Base-by-base conservation (phyloP, 2,329 filamentous ascomycete species). In the Bretziella fagacearum region DNA sequence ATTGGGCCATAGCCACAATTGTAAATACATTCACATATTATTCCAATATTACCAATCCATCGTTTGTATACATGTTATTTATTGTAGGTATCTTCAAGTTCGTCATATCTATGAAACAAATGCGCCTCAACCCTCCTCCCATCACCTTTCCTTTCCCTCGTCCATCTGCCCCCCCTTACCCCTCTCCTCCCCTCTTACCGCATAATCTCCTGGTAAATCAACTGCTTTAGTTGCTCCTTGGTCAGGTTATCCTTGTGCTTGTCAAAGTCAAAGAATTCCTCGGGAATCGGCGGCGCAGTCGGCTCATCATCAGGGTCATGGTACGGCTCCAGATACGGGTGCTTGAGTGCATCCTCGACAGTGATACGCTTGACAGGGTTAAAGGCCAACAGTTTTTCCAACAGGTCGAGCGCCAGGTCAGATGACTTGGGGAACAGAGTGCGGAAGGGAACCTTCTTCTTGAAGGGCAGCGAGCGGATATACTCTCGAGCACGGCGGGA, bases 251-350 rank as follows among this genome's bases (percentile, higher is more conserved):
- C 91, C 77, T 98, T 98, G 73, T 96, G 93, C 74, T 95, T 95
- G 67, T 98, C 91, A 64, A 98, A 98, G 65, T 98, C 91, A 62
- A 98, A 98, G 71, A 98, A 98, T 63, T 94, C 89, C 63, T 96
- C 89, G 18, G 91, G 91, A 58, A 98, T 98, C 18, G 91, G 87
- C 36, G 87, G 84, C 15, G 91, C 91, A 10, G 85, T 95, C 43
- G 91, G 91, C 72, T 98, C 91, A 61, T 98, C 91, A 60, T 96
- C 91, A 5, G 91, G 91, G 62, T 98, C 91, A 63, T 98, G 91
- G 65, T 98, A 98, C 4, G 91, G 91, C 69, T 98, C 91, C 27
- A 98, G 76, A 65, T 98, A 98, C 4, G 91, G 89, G 66, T 98
- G 91, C 67, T 91, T 93, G 54, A 98, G 73, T 17, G 91, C 91